Base-by-base conservation (phyloP, 2,329 filamentous ascomycete genomes). In the Rutstroemia sp. region DNA sequence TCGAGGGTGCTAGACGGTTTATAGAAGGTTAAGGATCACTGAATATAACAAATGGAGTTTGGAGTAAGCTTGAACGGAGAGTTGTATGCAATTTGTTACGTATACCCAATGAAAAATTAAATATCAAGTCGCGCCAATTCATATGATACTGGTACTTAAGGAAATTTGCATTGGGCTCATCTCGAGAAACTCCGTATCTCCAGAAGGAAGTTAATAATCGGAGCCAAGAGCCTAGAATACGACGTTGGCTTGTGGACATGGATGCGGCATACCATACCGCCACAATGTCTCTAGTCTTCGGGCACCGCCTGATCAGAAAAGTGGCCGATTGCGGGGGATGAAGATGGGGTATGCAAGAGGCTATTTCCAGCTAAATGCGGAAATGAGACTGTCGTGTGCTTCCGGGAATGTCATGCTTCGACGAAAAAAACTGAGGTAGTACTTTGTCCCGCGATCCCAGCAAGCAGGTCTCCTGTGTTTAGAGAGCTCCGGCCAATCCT, bases 51-150 rank as follows among this genome's bases (percentile, higher is more conserved):
- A 30, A 23, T 34, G 54, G 54, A 52, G 54, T 56, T 56, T 52
- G 49, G 54, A 37, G 49, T 45, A 45, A 16, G 8, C 19, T 47
- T 51, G 49, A 53, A 52, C 30, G 50, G 49, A 30, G 21, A 25
- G 23, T 47, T 27, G 52, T 52, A 30, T 52, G 42, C 34, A 56
- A 56, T 14, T 14, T 53, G 27, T 19, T 41, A 37, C 39, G 42
- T 56, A 52, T 52, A 56, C 54, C 54, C 49, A 46, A 47, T 14
- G 49, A 56, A 56, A 46, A 18, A 55, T 50, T 27, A 38, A 34
- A 51, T 51, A n/a, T 34, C 53, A 23, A 56, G 39, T 51, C 53
- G 44, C 10, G 38, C 38, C 42, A 16, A 19, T 39, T 9, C 14
- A 14, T 49, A 19, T 18, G 9, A 42, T 44, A 44, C 9, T 21